These are phyloP conservation scores for Potentilla sterilis DNA, from an alignment of 306 rosid species.

Conservation along the genomic window DNA sequence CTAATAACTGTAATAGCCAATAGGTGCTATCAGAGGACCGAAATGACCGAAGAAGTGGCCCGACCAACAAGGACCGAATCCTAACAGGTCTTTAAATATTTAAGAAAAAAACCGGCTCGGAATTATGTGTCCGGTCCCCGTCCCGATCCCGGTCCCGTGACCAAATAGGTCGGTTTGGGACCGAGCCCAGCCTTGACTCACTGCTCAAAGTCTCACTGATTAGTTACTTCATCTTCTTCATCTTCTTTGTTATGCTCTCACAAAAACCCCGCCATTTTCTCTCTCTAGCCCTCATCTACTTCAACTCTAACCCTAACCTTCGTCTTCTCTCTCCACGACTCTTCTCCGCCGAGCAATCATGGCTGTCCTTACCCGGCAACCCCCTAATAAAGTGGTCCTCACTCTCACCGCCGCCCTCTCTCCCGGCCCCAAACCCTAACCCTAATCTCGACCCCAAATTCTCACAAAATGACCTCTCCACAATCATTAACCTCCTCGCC, in stretches of 20 bases:
- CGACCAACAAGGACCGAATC: no score
- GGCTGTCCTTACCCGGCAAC: conserved; percentile 59
- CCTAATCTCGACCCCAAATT: conserved; percentile 7
- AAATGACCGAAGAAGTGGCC: no score
- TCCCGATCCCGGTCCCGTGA: no score
- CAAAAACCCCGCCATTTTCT: conserved; percentile 22
- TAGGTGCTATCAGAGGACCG: no score
- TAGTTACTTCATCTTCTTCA: neutral
- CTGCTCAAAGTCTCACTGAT: neutral
- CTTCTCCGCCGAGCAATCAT: conserved; percentile 40
- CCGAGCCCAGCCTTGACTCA: no score
- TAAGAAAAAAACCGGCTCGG: no score
- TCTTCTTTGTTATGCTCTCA: conserved; percentile 9
- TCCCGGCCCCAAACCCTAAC: conserved; percentile 19
- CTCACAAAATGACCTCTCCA: conserved; percentile 39
- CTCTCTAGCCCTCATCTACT: conserved; percentile 15
- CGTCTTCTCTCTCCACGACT: conserved; percentile 23
- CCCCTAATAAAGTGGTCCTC: conserved; percentile 57
- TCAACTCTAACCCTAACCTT: conserved; percentile 24
- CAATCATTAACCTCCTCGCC: conserved; percentile 47
- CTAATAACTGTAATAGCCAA: no score
- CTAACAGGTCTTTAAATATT: no score
- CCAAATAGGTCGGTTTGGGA: no score
- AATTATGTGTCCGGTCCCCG: no score
- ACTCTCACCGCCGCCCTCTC: conserved; percentile 21